These are phyloP conservation scores for Musa acuminata DNA, from an alignment of 176 grass and related monocot genomes.

Conservation along the genomic window DNA sequence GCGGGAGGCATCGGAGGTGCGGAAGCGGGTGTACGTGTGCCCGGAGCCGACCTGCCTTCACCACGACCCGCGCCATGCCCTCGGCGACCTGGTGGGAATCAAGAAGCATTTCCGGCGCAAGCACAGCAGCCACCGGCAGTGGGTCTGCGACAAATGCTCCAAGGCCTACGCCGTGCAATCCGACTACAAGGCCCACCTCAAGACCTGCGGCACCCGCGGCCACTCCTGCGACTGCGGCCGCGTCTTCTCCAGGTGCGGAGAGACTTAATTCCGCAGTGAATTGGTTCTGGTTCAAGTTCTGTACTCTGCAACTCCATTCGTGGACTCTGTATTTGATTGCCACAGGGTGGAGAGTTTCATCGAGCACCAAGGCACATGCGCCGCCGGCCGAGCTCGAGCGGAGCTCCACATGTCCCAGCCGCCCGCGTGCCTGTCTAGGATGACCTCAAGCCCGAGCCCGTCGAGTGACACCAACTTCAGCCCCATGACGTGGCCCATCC, in stretches of 20 bases:
- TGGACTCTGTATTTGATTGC: neutral
- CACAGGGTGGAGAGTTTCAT: conserved; percentile 27
- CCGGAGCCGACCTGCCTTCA: conserved; percentile 80
- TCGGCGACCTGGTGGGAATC: conserved; percentile 60
- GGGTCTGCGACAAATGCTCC: conserved; percentile 56
- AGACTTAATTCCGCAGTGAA: no score
- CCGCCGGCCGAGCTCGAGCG: neutral
- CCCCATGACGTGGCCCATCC: conserved; percentile 4
- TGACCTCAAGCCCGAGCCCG: conserved; percentile 18
- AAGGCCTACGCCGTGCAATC: conserved; percentile 82
- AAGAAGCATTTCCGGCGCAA: conserved; percentile 85
- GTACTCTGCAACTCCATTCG: neutral
- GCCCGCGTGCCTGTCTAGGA: conserved; percentile 16
- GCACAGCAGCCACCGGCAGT: conserved; percentile 64
- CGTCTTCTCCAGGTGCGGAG: conserved; percentile 57
- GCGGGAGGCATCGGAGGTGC: conserved; percentile 44
- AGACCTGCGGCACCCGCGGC: conserved; percentile 67
- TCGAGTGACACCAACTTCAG: conserved; percentile 25
- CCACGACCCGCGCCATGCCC: conserved; percentile 62
- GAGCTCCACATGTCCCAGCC: conserved; percentile 6
- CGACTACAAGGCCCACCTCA: conserved; percentile 88
- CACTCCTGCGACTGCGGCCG: conserved; percentile 85
- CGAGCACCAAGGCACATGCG: conserved; percentile 28
- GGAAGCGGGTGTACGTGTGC: conserved; percentile 73
- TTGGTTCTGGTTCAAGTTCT: no score